Conservation (phyloP, 2,329 filamentous ascomycete genomes). For the Hortaea werneckii region DNA sequence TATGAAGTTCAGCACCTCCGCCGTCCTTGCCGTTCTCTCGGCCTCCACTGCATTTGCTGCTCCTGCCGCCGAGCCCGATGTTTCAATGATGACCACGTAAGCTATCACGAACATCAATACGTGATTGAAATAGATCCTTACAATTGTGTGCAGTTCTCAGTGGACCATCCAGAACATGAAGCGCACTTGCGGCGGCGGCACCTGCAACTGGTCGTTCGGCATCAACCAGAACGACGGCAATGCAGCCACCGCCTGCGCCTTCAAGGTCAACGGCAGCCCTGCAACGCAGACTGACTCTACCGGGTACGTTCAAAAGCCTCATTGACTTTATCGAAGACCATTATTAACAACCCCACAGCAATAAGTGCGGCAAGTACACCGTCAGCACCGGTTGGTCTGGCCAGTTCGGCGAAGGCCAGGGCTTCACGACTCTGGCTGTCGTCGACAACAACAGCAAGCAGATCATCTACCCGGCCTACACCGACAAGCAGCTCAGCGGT, state of each 20-base stretch:
- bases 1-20: background rate
- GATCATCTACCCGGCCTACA: slow-evolving; percentile 1
- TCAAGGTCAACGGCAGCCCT: background rate
- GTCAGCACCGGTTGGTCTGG: slow-evolving; percentile 2
- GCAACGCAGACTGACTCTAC: background rate
- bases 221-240: slow-evolving; percentile 1
- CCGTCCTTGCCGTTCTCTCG: slow-evolving; percentile 2
- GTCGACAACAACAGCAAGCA: slow-evolving; percentile 1
- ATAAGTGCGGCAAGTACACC: slow-evolving; percentile 1
- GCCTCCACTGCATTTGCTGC: background rate
- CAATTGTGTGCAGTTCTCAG: background rate
- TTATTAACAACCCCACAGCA: background rate
- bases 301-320: background rate
- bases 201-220: slow-evolving; percentile 4
- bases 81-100: slow-evolving; percentile 3
- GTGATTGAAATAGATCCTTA: too few species aligned
- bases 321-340: too few species aligned
- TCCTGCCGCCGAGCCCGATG: background rate
- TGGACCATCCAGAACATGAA: slow-evolving; percentile 4
- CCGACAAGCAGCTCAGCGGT: background rate
- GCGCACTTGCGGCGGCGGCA: slow-evolving; percentile 1
- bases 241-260: slow-evolving; percentile 1
- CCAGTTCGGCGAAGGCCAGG: slow-evolving; percentile 4
- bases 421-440: slow-evolving; percentile 4
- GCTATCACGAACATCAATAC: too few species aligned